phyloP scores from a whole-genome alignment of 495 filamentous ascomycete species.

The Penicillium flavigenum region DNA sequence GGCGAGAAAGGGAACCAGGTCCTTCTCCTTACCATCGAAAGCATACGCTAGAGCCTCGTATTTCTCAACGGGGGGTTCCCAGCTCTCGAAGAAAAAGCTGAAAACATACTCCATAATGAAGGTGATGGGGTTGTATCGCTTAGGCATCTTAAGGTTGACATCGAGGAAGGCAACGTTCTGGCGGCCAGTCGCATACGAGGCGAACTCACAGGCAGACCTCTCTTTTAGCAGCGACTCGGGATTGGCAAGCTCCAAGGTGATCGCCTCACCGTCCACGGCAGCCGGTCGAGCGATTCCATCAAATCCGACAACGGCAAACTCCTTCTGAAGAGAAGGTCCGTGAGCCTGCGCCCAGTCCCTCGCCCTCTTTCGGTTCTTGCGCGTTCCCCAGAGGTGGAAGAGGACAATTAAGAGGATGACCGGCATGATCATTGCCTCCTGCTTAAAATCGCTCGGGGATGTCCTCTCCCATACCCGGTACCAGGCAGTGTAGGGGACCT shows the following conservation, averaged over 20 bases:
- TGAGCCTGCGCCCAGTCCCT: slow-evolving; percentile 78
- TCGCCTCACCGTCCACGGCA: slow-evolving; percentile 43
- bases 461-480: slow-evolving; percentile 94
- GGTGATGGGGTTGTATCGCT: slow-evolving; percentile 85
- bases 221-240: slow-evolving; percentile 72
- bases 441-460: slow-evolving; percentile 74
- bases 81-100: slow-evolving; percentile 77
- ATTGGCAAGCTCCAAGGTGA: slow-evolving; percentile 42
- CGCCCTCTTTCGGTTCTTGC: slow-evolving; percentile 75
- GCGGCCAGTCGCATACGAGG: slow-evolving; percentile 87
- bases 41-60: slow-evolving; percentile 74
- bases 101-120: slow-evolving; percentile 65
- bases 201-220: slow-evolving; percentile 77
- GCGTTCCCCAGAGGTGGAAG: slow-evolving; percentile 79
- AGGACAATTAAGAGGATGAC: slow-evolving; percentile 70
- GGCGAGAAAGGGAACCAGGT: slow-evolving; percentile 64
- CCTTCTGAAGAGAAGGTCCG: slow-evolving; percentile 64
- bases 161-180: slow-evolving; percentile 92
- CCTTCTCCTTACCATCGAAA: slow-evolving; percentile 88
- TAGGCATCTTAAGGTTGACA: slow-evolving; percentile 74
- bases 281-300: slow-evolving; percentile 41
- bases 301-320: slow-evolving; percentile 91
- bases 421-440: slow-evolving; percentile 78
- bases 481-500: slow-evolving; percentile 82
- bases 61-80: slow-evolving; percentile 63